Conservation (phyloP, 2,329 filamentous ascomycete species). For the Anthostomella pinea region DNA sequence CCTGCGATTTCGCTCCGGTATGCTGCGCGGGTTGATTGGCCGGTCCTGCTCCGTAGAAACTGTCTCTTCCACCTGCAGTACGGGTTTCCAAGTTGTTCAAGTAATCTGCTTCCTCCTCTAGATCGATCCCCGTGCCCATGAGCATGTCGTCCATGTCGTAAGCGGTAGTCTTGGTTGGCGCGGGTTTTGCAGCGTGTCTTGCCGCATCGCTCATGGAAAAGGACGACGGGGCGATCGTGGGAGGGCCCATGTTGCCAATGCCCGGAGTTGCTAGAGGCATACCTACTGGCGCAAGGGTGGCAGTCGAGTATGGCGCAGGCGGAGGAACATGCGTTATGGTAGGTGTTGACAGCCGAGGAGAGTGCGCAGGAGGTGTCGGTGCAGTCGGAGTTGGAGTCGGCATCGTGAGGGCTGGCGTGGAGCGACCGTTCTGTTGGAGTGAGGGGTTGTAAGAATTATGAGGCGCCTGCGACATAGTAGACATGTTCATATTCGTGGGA, state of each 20-base stretch:
- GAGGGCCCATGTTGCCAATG: slow-evolving; percentile 33
- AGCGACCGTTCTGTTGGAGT: slow-evolving; percentile 28
- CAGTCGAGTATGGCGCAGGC: slow-evolving; percentile 24
- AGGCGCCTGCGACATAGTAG: slow-evolving; percentile 15
- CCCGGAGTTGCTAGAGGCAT: slow-evolving; percentile 14
- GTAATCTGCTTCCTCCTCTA: slow-evolving; percentile 82
- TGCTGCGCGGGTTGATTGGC: slow-evolving; percentile 60
- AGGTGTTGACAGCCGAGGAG: slow-evolving; percentile 22
- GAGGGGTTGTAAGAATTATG: slow-evolving; percentile 33
- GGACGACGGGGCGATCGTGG: slow-evolving; percentile 22
- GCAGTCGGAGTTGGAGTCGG: slow-evolving; percentile 18
- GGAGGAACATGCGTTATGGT: slow-evolving; percentile 19
- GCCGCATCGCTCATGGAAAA: slow-evolving; percentile 30
- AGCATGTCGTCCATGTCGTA: slow-evolving; percentile 83
- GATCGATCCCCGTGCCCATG: slow-evolving; percentile 79
- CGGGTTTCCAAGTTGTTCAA: slow-evolving; percentile 62
- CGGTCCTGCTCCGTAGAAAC: slow-evolving; percentile 63
- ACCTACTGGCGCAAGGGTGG: slow-evolving; percentile 27
- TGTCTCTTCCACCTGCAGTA: slow-evolving; percentile 52
- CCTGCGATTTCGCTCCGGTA: slow-evolving; percentile 48
- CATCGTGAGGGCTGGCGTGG: slow-evolving; percentile 21
- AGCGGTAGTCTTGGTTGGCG: slow-evolving; percentile 58
- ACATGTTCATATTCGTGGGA: slow-evolving; percentile 21
- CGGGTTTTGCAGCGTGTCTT: slow-evolving; percentile 58
- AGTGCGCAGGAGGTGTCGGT: slow-evolving; percentile 13